These are phyloP conservation scores for Metschnikowia peoriensis DNA, from an alignment of 805 yeast species.

Conservation along the genomic window DNA sequence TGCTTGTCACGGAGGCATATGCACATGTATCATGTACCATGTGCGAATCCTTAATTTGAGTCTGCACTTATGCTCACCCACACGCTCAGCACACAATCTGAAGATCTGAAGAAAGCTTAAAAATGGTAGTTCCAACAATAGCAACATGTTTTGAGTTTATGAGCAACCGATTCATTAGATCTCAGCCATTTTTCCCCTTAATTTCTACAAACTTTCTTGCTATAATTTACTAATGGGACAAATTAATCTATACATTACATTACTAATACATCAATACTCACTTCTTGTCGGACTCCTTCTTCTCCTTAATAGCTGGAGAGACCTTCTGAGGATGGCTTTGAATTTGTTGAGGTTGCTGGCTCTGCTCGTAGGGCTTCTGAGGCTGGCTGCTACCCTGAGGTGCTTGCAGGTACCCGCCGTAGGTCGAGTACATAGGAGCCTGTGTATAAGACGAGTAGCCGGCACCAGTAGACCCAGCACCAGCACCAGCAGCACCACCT, in stretches of 20 bases:
- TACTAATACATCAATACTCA: constrained; percentile 10
- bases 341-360: constrained; percentile 12
- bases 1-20: background rate
- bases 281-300: constrained; percentile 18
- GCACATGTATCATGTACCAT: constrained; percentile 3
- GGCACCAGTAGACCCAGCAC: constrained; percentile 7
- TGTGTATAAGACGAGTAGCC: constrained; percentile 19
- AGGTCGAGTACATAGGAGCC: constrained; percentile 17
- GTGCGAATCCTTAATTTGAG: background rate
- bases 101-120: too few species aligned
- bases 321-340: constrained; percentile 15
- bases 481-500: constrained; percentile 11
- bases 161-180: background rate
- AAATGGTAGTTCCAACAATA: background rate
- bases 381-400: constrained; percentile 12
- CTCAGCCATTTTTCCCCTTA: too few species aligned
- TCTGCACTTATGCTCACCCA: background rate
- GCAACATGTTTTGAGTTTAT: background rate
- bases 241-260: constrained; percentile 14
- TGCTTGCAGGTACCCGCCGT: constrained; percentile 16
- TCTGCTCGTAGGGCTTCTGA: constrained; percentile 16
- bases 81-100: too few species aligned
- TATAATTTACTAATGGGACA: background rate
- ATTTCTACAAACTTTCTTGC: background rate
- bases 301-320: constrained; percentile 16